These are phyloP conservation scores for Shiraia sp. DNA, from an alignment of 2,329 filamentous ascomycete species.

Conservation along the genomic window DNA sequence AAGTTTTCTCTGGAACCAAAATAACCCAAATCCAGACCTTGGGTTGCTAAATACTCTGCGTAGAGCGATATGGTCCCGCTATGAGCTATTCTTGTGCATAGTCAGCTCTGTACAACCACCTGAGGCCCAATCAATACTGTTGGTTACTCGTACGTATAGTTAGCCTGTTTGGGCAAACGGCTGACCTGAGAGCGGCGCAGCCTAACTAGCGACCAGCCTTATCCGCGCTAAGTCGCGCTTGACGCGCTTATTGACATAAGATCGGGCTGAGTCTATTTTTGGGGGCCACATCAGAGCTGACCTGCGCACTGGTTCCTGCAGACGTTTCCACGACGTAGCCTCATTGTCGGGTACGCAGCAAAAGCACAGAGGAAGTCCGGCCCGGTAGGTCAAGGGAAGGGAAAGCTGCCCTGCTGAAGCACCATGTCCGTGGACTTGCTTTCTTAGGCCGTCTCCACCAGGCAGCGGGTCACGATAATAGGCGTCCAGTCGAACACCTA, in stretches of 20 bases:
- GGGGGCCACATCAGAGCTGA: slow-evolving; percentile 16
- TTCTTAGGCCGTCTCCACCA: background rate
- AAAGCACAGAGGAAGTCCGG: slow-evolving; percentile 9
- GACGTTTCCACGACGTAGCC: slow-evolving; percentile 2
- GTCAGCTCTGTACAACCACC: background rate
- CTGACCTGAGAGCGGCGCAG: slow-evolving; percentile 17
- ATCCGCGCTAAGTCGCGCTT: slow-evolving; percentile 23
- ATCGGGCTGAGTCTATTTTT: slow-evolving; percentile 31
- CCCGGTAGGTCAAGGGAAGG: background rate
- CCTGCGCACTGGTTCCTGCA: slow-evolving; percentile 12
- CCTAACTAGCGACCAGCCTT: slow-evolving; percentile 31
- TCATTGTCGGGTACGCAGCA: slow-evolving; percentile 9
- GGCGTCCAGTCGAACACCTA: no score
- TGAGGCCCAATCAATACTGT: slow-evolving; percentile 6
- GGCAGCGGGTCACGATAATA: no score
- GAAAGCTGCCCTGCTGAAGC: slow-evolving; percentile 1
- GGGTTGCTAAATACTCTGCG: slow-evolving; percentile 6
- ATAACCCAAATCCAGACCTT: slow-evolving; percentile 9
- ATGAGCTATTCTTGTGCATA: slow-evolving; percentile 5
- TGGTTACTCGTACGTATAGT: background rate
- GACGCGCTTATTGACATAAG: slow-evolving; percentile 26
- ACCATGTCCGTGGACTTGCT: background rate
- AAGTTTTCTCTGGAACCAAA: slow-evolving; percentile 10
- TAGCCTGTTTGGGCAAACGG: slow-evolving; percentile 18
- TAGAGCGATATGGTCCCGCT: background rate